A percentile compares a stretch with the other conserved stretches of the same genome.
Evolutionary conservation across 106 monocot species (phyloP).

Genomic region (Posidonia australis): DNA sequence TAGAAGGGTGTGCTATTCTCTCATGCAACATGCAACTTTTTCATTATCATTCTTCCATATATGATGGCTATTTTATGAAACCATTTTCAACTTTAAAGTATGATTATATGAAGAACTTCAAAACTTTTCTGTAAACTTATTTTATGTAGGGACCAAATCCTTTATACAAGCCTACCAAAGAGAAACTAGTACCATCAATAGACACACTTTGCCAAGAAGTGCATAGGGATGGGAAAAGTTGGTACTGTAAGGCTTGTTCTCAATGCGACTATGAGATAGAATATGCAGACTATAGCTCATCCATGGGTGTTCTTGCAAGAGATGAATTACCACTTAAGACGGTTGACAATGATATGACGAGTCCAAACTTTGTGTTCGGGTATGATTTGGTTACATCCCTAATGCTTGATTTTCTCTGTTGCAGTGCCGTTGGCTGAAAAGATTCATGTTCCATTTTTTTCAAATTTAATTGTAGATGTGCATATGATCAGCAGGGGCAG

Average conservation of each 20-base stretch:
- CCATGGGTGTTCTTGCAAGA: conserved; percentile 71
- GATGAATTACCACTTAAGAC: conserved; percentile 57
- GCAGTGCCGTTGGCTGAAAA: not conserved
- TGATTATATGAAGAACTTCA: not conserved
- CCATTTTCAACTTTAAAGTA: too few species aligned
- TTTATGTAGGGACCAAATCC: conserved; percentile 70
- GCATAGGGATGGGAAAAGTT: conserved; percentile 40
- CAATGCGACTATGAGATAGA: conserved; percentile 91
- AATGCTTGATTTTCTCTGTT: not conserved
- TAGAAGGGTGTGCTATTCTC: too few species aligned
- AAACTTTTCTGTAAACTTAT: not conserved
- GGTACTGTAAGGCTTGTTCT: conserved; percentile 36
- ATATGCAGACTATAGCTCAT: conserved; percentile 82
- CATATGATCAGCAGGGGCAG: conserved; percentile 84
- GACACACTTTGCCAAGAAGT: conserved; percentile 59
- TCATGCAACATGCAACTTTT: not conserved
- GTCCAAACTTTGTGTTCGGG: conserved; percentile 71
- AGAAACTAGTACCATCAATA: conserved; percentile 46
- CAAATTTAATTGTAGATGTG: conserved; percentile 41
- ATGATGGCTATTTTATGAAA: too few species aligned
- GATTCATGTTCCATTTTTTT: not conserved
- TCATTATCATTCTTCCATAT: not conserved
- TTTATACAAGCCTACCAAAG: conserved; percentile 63
- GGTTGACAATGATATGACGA: conserved; percentile 26
- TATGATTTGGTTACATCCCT: conserved; percentile 11